Evolutionary conservation across 768 basidiomycete species (phyloP), one percentile per base, ranked within the genome.

Genomic region (Lentinus brumalis): DNA sequence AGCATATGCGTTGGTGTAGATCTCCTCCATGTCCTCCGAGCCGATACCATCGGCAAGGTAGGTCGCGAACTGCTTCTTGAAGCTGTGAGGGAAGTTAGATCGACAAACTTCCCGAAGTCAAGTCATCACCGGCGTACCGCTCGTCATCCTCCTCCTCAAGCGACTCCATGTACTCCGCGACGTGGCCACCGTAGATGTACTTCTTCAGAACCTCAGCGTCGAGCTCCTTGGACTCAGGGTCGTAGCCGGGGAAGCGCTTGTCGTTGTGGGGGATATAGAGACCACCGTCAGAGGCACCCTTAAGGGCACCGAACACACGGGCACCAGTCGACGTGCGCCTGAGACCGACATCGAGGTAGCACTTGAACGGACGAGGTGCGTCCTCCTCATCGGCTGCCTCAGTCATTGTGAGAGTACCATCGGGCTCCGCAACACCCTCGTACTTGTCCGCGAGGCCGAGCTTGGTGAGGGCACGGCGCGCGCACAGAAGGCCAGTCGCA

Each of bases 141-240:
- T 98, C 96, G 70, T 98, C 97, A 73, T 99, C 97, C 81, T 99
- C 97, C 84, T 99, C 97, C 81, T 99, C 97, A 56, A 98, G 81
- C 59, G 88, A 91, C 80, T 98, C 93, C 97, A 99, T 99, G 84
- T 98, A 99, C 79, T 98, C 97, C 53, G 97, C 94, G 59, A 99
- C 90, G 75, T 99, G 97, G 54, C 96, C 96, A 74, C 93, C 96
- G 69, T 83, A 91, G 75, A 99, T 98, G 81, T 99, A 99, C 79
- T 96, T 96, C 76, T 96, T 94, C 72, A 98, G 82, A 58, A 89
- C 86, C 77, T 98, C 97, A 46, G 93, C 87, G 64, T 99, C 95
- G 63, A 99, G 85, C 75, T 88, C 80, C 83, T 99, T 99, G 75
- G 77, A 73, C 78, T 99, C 97, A 60, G 89, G 78, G 77, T 99